A percentile compares a stretch with the other conserved stretches of the same genome.
Evolutionary conservation across 2,329 filamentous ascomycete genomes (phyloP).

Genomic region (Zasmidium citrigriseum): DNA sequence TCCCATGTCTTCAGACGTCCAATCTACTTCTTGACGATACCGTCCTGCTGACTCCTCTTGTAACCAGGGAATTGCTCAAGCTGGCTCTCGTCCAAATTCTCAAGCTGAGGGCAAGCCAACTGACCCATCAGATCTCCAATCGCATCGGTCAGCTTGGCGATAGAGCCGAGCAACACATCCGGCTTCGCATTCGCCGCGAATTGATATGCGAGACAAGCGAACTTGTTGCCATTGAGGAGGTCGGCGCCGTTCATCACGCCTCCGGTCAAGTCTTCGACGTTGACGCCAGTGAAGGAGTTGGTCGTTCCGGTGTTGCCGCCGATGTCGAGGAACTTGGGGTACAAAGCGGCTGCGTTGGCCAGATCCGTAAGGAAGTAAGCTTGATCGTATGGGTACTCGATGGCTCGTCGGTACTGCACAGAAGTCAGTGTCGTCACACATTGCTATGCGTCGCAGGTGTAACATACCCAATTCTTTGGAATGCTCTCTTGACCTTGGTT

Average conservation of each 20-base stretch:
- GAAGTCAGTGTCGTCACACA: slow-evolving; percentile 1
- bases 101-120: slow-evolving; percentile 11
- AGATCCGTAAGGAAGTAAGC: slow-evolving; percentile 27
- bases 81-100: slow-evolving; percentile 5
- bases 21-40: not conserved
- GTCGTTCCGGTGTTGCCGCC: slow-evolving; percentile 39
- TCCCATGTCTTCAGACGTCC: not conserved
- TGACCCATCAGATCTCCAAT: not conserved
- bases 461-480: slow-evolving; percentile 37
- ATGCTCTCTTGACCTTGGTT: slow-evolving; percentile 39
- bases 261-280: slow-evolving; percentile 38
- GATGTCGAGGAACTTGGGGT: slow-evolving; percentile 33
- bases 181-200: slow-evolving; percentile 16
- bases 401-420: slow-evolving; percentile 25
- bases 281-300: slow-evolving; percentile 38
- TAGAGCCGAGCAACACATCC: slow-evolving; percentile 8
- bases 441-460: not conserved
- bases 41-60: not conserved
- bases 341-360: slow-evolving; percentile 13
- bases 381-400: slow-evolving; percentile 31
- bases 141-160: slow-evolving; percentile 12
- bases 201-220: slow-evolving; percentile 43
- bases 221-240: slow-evolving; percentile 46
- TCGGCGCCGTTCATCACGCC: slow-evolving; percentile 43
- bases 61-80: slow-evolving; percentile 17